phyloP scores from a whole-genome alignment of 1,284 basidiomycete species.

The Boletus chippewaensis region DNA sequence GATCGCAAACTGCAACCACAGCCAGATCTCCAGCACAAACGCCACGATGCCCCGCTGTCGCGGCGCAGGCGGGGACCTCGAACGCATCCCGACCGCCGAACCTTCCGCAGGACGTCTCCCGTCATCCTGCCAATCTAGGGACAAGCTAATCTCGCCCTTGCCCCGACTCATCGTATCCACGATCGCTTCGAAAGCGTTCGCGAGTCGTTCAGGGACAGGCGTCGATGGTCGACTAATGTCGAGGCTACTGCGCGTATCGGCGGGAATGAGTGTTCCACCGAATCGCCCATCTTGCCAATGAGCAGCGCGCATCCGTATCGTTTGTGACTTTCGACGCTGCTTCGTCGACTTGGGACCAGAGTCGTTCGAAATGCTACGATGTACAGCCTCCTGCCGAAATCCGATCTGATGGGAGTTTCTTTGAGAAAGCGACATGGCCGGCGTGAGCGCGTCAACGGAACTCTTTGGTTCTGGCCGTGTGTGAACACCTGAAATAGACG shows the following conservation, averaged over 20 bases:
- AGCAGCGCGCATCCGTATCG: constrained; percentile 40
- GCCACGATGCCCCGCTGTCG: constrained; percentile 38
- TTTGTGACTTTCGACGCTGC: constrained; percentile 38
- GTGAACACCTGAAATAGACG: constrained; percentile 8
- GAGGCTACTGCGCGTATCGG: constrained; percentile 10
- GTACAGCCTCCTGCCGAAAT: constrained; percentile 11
- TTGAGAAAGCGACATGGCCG: constrained; percentile 7
- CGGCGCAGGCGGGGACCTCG: constrained; percentile 14
- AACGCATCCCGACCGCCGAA: not conserved
- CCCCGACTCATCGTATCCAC: constrained; percentile 35
- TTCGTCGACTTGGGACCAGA: constrained; percentile 10
- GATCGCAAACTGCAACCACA: constrained; percentile 71
- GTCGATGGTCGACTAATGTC: constrained; percentile 26
- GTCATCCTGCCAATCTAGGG: constrained; percentile 15
- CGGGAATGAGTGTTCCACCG: constrained; percentile 25
- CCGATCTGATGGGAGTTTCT: constrained; percentile 7
- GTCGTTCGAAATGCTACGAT: not conserved
- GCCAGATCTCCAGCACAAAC: constrained; percentile 63
- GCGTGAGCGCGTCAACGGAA: constrained; percentile 3
- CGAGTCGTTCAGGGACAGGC: constrained; percentile 34
- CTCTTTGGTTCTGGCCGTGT: constrained; percentile 1
- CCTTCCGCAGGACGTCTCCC: constrained; percentile 2
- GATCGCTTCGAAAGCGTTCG: constrained; percentile 37
- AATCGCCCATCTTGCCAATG: constrained; percentile 43
- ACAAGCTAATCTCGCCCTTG: constrained; percentile 13